These are phyloP conservation scores for Microglena sp. DNA, from an alignment of 139 green algal species.

Conservation along the genomic window DNA sequence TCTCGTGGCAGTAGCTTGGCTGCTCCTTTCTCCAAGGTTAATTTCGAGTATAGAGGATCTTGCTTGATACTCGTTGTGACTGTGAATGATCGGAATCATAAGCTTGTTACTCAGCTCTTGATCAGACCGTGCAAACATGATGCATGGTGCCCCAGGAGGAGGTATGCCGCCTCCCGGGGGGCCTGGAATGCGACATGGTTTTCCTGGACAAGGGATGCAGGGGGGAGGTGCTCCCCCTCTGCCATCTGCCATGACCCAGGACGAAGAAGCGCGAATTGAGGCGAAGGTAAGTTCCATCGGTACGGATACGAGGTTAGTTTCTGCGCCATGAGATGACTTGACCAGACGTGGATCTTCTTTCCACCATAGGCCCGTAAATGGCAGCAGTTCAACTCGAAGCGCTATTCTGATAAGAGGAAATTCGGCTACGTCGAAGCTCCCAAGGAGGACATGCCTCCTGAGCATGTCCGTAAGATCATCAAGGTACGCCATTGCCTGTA, in stretches of 20 bases:
- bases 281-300: conserved; percentile 26
- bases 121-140: neutral
- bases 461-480: conserved; percentile 98
- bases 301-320: neutral
- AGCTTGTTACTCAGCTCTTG: too few species aligned
- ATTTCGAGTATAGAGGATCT: neutral
- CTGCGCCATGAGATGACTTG: neutral
- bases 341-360: neutral
- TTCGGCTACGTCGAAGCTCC: conserved; percentile 79
- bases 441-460: conserved; percentile 97
- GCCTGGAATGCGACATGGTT: too few species aligned
- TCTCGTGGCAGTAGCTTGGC: neutral
- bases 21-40: neutral
- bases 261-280: conserved; percentile 25
- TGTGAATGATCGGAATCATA: too few species aligned
- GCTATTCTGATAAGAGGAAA: conserved; percentile 85
- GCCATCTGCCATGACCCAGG: conserved; percentile 10
- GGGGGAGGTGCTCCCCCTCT: neutral
- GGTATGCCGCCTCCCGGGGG: neutral
- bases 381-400: conserved; percentile 82
- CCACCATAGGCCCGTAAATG: conserved; percentile 83
- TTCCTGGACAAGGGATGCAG: too few species aligned
- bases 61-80: neutral
- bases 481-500: conserved; percentile 20
- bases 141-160: neutral